Evolutionary conservation across 805 yeast species (phyloP).

Genomic region (Metschnikowia continentalis): DNA sequence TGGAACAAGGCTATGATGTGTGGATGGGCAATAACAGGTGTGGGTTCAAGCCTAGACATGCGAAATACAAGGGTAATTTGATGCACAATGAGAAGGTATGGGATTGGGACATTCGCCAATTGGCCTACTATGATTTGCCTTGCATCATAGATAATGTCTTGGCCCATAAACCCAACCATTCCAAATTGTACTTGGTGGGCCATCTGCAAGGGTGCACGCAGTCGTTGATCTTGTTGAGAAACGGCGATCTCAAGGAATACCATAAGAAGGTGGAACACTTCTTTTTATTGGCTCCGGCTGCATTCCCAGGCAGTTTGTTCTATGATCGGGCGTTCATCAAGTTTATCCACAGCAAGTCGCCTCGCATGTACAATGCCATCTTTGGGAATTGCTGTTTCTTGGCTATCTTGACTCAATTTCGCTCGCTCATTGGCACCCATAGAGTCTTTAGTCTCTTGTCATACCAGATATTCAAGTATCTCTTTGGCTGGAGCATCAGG

Average conservation of each 20-base stretch:
- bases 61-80: conserved; percentile 28
- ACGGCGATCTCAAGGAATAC: conserved; percentile 27
- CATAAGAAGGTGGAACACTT: conserved; percentile 61
- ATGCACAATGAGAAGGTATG: conserved; percentile 57
- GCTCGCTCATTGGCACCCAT: conserved; percentile 40
- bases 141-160: conserved; percentile 63
- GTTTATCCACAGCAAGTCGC: conserved; percentile 54
- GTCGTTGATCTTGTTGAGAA: conserved; percentile 62
- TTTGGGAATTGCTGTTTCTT: conserved; percentile 80
- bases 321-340: conserved; percentile 58
- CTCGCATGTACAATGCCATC: conserved; percentile 41
- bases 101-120: conserved; percentile 90
- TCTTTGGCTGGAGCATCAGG: conserved; percentile 82
- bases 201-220: conserved; percentile 97
- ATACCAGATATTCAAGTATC: conserved; percentile 78
- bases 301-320: conserved; percentile 77
- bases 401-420: conserved; percentile 63
- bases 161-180: conserved; percentile 32
- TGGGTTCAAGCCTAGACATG: conserved; percentile 73
- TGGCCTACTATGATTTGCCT: conserved; percentile 77
- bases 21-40: conserved; percentile 93
- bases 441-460: conserved; percentile 56
- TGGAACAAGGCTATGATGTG: conserved; percentile 65
- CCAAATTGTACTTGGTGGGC: conserved; percentile 60
- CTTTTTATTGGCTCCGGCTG: conserved; percentile 85